These are phyloP conservation scores for Heterococcus sp. DNA, from an alignment of 108 stramenopile species.

Conservation along the genomic window DNA sequence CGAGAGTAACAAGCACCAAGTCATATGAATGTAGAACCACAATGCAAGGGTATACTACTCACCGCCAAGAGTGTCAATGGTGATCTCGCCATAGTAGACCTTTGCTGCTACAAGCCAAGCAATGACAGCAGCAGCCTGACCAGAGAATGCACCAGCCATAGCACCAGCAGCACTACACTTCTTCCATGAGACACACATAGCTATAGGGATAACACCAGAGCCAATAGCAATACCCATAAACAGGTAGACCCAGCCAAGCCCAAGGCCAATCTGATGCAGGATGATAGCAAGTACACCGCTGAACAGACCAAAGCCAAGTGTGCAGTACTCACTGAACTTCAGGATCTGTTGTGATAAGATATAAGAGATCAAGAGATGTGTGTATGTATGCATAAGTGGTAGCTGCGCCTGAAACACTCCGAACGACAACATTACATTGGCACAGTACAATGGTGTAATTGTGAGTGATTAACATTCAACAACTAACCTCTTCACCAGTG, in stretches of 20 bases:
- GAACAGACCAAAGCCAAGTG: slow-evolving; percentile 70
- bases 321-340: neutral
- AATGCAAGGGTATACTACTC: no score
- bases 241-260: slow-evolving; percentile 87
- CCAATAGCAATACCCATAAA: slow-evolving; percentile 89
- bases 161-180: slow-evolving; percentile 80
- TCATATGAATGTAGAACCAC: no score
- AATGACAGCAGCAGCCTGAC: slow-evolving; percentile 67
- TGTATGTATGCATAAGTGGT: no score
- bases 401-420: no score
- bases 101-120: slow-evolving; percentile 72
- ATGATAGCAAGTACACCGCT: slow-evolving; percentile 71
- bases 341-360: no score
- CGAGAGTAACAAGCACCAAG: no score
- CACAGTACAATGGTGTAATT: no score
- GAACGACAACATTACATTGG: no score
- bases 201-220: slow-evolving; percentile 75
- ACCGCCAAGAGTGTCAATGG: slow-evolving; percentile 65
- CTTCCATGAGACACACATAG: slow-evolving; percentile 63
- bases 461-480: no score
- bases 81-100: slow-evolving; percentile 60
- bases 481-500: slow-evolving; percentile 71
- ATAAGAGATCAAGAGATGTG: no score
- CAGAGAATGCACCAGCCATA: slow-evolving; percentile 73
- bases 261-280: slow-evolving; percentile 62